phyloP scores from a whole-genome alignment of 148 eudicot genomes.

The Polygonum aviculare region DNA sequence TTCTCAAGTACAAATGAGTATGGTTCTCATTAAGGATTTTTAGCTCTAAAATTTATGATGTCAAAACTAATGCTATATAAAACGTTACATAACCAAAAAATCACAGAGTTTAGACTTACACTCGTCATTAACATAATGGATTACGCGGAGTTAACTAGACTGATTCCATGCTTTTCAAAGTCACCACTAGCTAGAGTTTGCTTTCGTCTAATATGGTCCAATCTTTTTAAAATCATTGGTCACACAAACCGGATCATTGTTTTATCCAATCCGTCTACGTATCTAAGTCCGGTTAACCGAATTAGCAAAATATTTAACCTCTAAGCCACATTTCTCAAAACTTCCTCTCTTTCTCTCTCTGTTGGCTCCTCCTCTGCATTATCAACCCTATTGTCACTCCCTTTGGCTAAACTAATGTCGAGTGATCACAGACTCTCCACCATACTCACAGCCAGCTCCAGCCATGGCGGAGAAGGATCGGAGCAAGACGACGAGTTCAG shows the following conservation, averaged over 20 bases:
- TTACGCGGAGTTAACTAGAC: too few species aligned
- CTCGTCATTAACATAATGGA: too few species aligned
- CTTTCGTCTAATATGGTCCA: too few species aligned
- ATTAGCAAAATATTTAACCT: background rate
- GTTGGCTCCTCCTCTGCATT: background rate
- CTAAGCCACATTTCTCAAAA: background rate
- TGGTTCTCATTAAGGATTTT: too few species aligned
- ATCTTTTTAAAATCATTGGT: too few species aligned
- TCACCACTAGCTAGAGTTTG: too few species aligned
- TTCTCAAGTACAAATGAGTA: too few species aligned
- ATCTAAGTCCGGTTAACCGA: background rate
- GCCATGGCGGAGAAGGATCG: background rate
- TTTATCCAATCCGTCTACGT: background rate
- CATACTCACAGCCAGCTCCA: background rate
- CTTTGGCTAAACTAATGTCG: background rate
- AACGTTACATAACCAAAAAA: too few species aligned
- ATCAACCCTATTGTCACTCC: background rate
- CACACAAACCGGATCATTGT: background rate
- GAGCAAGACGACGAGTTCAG: constrained; percentile 31
- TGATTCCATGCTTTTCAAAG: too few species aligned
- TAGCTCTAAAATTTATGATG: too few species aligned
- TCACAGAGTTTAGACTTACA: too few species aligned
- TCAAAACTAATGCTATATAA: too few species aligned
- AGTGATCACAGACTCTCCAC: background rate
- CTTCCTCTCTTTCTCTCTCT: background rate